A percentile compares a stretch with the other conserved stretches of the same genome.
These are phyloP conservation scores for Psilocybe azurescens DNA, from an alignment of 768 basidiomycete species.

Conservation along the genomic window DNA sequence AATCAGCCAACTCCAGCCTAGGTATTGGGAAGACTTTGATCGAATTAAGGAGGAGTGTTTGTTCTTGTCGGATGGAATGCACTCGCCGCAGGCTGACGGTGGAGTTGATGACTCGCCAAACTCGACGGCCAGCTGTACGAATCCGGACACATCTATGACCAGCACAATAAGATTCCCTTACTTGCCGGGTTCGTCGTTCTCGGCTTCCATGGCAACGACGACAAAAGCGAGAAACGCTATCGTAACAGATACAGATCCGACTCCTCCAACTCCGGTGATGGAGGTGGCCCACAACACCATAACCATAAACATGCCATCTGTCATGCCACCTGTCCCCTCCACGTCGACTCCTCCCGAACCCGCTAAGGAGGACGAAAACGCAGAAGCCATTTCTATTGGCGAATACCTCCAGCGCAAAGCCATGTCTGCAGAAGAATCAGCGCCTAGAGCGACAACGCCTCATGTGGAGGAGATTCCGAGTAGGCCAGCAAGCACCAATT, in stretches of 20 bases:
- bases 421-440: neutral
- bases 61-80: neutral
- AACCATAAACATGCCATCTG: neutral
- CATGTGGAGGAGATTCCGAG: neutral
- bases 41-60: neutral
- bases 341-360: neutral
- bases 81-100: neutral
- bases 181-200: neutral
- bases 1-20: neutral
- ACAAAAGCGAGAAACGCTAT: neutral
- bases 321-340: neutral
- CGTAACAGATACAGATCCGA: neutral
- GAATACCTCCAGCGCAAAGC: slow-evolving; percentile 24
- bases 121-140: neutral
- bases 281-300: neutral
- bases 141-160: slow-evolving; percentile 11
- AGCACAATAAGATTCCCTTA: slow-evolving; percentile 6
- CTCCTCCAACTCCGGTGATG: neutral
- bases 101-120: neutral
- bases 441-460: neutral
- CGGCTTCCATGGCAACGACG: neutral
- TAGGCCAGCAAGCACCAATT: slow-evolving; percentile 16
- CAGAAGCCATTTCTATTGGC: slow-evolving; percentile 20
- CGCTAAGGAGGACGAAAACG: neutral
- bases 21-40: neutral